phyloP scores from a whole-genome alignment of 1,284 basidiomycete genomes.

The Apiotrichum siamense region DNA sequence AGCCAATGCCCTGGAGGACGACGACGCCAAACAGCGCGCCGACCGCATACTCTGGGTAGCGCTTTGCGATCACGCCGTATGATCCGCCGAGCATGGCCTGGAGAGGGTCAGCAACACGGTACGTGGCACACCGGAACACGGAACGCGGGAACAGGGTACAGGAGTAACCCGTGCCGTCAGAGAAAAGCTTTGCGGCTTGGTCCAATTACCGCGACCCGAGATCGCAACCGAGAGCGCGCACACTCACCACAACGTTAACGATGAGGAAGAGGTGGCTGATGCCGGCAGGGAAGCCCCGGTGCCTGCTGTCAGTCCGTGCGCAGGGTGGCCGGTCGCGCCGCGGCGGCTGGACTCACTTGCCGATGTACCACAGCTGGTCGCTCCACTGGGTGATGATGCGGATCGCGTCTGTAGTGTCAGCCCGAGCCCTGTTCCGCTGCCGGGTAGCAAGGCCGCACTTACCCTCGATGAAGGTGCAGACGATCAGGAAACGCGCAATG shows the following conservation, averaged over 20 bases:
- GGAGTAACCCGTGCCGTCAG: no score
- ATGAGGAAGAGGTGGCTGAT: constrained; percentile 87
- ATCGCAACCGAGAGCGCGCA: no score
- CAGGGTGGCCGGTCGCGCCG: neutral
- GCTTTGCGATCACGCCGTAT: constrained; percentile 79
- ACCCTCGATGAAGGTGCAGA: constrained; percentile 94
- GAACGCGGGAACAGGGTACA: no score
- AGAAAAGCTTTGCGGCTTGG: no score
- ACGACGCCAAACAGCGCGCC: constrained; percentile 86
- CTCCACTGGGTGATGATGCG: constrained; percentile 90
- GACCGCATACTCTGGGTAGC: constrained; percentile 81
- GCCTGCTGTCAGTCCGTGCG: constrained; percentile 51
- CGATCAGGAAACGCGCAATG: constrained; percentile 93
- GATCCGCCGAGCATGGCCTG: constrained; percentile 88
- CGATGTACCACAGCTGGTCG: constrained; percentile 95
- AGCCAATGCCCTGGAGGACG: constrained; percentile 88
- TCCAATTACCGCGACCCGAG: no score
- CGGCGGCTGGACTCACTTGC: constrained; percentile 59
- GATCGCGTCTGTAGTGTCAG: constrained; percentile 58
- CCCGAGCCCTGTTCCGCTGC: neutral
- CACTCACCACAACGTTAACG: constrained; percentile 81
- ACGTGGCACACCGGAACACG: no score
- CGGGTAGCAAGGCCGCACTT: constrained; percentile 7
- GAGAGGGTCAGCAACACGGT: constrained; percentile 1
- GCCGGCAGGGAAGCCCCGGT: constrained; percentile 91